Conservation (phyloP, 176 grass and related monocot species). For the Aegilops speltoides region DNA sequence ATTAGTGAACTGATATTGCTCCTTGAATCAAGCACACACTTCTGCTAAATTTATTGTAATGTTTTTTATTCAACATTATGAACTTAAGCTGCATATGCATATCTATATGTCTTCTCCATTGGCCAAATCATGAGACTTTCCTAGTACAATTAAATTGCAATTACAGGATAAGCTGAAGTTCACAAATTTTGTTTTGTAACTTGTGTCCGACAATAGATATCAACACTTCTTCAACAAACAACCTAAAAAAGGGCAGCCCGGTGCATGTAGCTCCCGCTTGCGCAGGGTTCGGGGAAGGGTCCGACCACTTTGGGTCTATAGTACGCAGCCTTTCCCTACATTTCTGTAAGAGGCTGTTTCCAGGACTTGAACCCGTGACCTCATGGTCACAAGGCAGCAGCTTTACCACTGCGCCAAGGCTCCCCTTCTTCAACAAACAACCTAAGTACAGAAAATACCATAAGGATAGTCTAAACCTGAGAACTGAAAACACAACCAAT, state of each 20-base stretch:
- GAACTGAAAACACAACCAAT: background rate
- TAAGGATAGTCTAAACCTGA: background rate
- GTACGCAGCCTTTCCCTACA: too few species aligned
- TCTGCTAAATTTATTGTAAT: background rate
- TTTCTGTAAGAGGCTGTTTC: too few species aligned
- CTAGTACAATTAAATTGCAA: background rate
- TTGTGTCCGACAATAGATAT: background rate
- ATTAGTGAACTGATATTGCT: conserved; percentile 1
- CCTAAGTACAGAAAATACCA: conserved; percentile 6
- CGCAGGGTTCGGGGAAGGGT: too few species aligned
- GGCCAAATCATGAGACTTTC: background rate
- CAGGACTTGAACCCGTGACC: too few species aligned
- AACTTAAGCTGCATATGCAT: background rate
- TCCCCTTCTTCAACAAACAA: background rate
- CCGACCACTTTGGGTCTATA: too few species aligned
- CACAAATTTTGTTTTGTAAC: background rate
- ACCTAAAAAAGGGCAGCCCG: background rate
- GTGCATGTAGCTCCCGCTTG: too few species aligned
- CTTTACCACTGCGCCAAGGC: too few species aligned
- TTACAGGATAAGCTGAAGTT: background rate
- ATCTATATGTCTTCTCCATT: background rate
- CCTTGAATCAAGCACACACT: background rate
- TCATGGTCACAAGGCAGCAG: too few species aligned
- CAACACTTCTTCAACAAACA: background rate
- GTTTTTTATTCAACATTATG: background rate